Evolutionary conservation across 106 monocot genomes (phyloP), one percentile per base, ranked within the genome.

Genomic region (Apostasia ramifera): DNA sequence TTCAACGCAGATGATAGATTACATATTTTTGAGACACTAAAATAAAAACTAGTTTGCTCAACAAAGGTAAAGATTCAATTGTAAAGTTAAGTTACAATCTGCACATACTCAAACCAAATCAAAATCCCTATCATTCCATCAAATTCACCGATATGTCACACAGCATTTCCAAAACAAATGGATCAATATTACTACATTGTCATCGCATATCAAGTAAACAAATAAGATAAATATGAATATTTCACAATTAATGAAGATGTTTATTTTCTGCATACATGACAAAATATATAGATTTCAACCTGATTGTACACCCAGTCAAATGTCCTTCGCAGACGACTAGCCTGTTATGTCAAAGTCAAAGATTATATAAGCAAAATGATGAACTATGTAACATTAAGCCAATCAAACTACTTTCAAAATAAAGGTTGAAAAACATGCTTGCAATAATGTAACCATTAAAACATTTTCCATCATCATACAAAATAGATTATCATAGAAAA

Each of bases 271-370:
- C 26, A 26, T 26, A 50, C 3, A 5, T 53, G 59, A 1, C 7
- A 54, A 9, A 70, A 59, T 41, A 38, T 51, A 43, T 57, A 70
- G 46, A 63, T 14, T 40, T 15, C 13, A 80, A 95, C 91, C 91
- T 95, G 88, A 69, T 78, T 72, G 76, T 79, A 95, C 53, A 89
- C 57, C 84, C 82, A 82, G 70, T 81, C 69, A 62, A 84, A 54
- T 64, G 86, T 81, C 62, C 72, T 86, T 13, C 95, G 79, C 78
- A 91, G 58, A 15, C 78, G 84, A 74, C 54, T 69, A 47, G 80
- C 73, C 91, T 95, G 75, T 66, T 39, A 71, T 39, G 11, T 53
- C 41, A 45, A 49, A 37, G 13, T 2, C 44, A 52, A 8, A 49
- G 45, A n/a, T 26, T 26, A 26, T 26, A 62, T 26, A 65, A 45